These are phyloP conservation scores for Hericium erinaceus DNA, from an alignment of 768 basidiomycete genomes.

Conservation along the genomic window DNA sequence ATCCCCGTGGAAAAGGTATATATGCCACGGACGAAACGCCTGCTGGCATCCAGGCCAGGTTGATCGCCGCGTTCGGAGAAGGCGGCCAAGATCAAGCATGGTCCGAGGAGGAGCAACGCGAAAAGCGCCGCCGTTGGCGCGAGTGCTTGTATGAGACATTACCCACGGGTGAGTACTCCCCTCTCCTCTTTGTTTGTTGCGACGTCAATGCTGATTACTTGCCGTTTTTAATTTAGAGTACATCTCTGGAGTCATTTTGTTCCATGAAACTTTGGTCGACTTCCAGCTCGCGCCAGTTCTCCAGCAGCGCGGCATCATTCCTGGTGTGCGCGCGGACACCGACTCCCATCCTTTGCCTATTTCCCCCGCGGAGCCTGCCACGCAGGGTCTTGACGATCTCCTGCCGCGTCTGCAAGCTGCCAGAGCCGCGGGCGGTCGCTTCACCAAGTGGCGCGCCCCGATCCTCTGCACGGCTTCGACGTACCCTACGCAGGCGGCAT, in stretches of 20 bases:
- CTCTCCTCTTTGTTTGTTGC: neutral
- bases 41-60: conserved; percentile 30
- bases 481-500: conserved; percentile 30
- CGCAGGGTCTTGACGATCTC: conserved; percentile 41
- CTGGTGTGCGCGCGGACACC: conserved; percentile 41
- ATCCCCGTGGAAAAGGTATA: conserved; percentile 40
- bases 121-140: conserved; percentile 35
- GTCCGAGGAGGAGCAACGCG: conserved; percentile 28
- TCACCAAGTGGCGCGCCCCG: conserved; percentile 43
- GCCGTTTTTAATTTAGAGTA: conserved; percentile 20
- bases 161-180: conserved; percentile 25
- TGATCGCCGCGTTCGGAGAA: conserved; percentile 28
- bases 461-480: conserved; percentile 34
- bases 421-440: conserved; percentile 35
- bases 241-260: conserved; percentile 45
- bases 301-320: conserved; percentile 34
- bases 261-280: conserved; percentile 37
- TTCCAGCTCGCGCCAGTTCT: conserved; percentile 40
- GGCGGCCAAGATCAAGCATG: conserved; percentile 17
- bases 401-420: conserved; percentile 33
- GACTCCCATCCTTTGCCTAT: conserved; percentile 37
- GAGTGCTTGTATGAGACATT: conserved; percentile 34
- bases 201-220: neutral
- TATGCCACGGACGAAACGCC: conserved; percentile 47
- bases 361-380: conserved; percentile 36